Percentiles rank a stretch among this genome's conserved stretches.
Evolutionary conservation across 1,139 yeast species (phyloP).

Genomic region (Sugiyamaella grinbergsii): DNA sequence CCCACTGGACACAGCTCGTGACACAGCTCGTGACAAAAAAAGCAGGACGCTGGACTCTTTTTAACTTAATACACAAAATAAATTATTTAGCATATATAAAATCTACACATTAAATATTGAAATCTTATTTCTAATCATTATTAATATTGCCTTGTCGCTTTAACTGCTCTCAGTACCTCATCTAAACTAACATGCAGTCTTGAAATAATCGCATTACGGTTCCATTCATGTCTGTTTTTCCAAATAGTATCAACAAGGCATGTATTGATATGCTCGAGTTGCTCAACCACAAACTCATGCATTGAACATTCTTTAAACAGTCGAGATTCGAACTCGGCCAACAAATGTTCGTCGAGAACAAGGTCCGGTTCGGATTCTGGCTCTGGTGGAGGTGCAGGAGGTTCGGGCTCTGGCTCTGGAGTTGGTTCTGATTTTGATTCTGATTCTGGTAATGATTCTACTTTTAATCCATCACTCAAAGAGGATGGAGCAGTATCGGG

Average conservation of each 20-base stretch:
- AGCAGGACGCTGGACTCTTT: no score
- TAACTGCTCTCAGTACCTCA: constrained; percentile 22
- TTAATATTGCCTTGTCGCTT: background rate
- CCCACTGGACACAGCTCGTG: no score
- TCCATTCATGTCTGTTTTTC: constrained; percentile 67
- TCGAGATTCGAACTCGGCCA: constrained; percentile 37
- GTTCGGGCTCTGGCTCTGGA: constrained; percentile 13
- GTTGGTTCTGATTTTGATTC: constrained; percentile 6
- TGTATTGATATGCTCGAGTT: constrained; percentile 73
- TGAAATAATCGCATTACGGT: constrained; percentile 50
- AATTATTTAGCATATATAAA: constrained; percentile 10
- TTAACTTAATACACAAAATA: constrained; percentile 15
- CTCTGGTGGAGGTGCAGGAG: constrained; percentile 17
- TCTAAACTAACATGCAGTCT: constrained; percentile 27
- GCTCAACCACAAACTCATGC: constrained; percentile 60
- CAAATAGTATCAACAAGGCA: constrained; percentile 73
- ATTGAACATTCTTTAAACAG: constrained; percentile 48
- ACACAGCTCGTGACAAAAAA: background rate
- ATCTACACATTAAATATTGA: constrained; percentile 12
- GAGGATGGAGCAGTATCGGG: no score
- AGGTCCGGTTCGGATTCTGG: constrained; percentile 26
- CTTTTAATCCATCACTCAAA: no score
- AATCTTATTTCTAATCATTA: constrained; percentile 2
- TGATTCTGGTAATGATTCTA: background rate
- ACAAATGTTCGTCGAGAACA: constrained; percentile 26